Percentiles rank a stretch among this genome's conserved stretches.
Evolutionary conservation across 2,329 filamentous ascomycete genomes (phyloP).

Genomic region (Aspergillus texensis): DNA sequence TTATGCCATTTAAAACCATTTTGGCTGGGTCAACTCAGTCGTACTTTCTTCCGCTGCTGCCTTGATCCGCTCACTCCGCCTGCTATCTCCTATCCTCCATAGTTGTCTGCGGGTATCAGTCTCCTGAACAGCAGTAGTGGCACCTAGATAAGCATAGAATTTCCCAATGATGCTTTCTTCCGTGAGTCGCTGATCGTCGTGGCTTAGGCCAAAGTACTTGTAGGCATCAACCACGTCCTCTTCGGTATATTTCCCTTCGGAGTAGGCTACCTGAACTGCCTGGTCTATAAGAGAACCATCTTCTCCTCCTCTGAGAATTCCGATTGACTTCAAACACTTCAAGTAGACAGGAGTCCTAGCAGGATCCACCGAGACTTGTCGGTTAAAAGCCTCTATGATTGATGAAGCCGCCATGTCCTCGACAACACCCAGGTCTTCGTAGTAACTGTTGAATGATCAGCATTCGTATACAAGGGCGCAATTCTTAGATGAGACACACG

Average conservation of each 20-base stretch:
- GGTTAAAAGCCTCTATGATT: conserved; percentile 64
- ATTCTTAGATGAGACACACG: conserved; percentile 30
- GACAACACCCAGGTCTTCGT: conserved; percentile 64
- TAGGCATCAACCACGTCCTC: conserved; percentile 63
- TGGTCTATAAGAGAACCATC: conserved; percentile 60
- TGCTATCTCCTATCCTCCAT: conserved; percentile 61
- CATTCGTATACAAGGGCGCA: background rate
- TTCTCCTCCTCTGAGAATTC: conserved; percentile 49
- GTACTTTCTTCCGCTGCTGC: conserved; percentile 59
- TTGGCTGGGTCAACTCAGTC: conserved; percentile 10
- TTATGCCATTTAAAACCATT: background rate
- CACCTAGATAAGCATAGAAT: conserved; percentile 62
- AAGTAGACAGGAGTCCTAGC: conserved; percentile 62
- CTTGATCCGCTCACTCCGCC: conserved; percentile 60
- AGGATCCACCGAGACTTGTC: conserved; percentile 61
- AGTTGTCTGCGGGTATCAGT: conserved; percentile 60
- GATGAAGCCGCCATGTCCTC: conserved; percentile 64
- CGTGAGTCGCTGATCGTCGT: conserved; percentile 47
- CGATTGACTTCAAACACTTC: conserved; percentile 65
- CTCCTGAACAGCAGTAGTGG: conserved; percentile 53
- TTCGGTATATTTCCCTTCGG: conserved; percentile 59
- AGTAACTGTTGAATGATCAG: conserved; percentile 45
- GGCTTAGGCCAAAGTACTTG: conserved; percentile 58
- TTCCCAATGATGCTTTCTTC: conserved; percentile 65
- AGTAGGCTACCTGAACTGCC: conserved; percentile 60